These are phyloP conservation scores for Neopestalotiopsis sp. DNA, from an alignment of 2,329 filamentous ascomycete genomes.

Conservation along the genomic window DNA sequence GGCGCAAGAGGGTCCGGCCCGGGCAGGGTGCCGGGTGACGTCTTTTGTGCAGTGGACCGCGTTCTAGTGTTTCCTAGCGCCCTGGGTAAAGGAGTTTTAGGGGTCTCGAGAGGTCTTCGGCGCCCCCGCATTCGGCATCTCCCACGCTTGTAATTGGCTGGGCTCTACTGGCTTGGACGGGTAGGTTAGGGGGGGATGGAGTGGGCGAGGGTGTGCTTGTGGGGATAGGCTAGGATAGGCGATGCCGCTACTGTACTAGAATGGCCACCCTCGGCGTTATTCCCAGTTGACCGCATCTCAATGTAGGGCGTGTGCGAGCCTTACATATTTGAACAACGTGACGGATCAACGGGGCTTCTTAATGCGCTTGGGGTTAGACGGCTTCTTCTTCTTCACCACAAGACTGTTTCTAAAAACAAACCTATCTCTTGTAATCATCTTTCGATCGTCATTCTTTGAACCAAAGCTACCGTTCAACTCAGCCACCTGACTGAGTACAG, in stretches of 20 bases:
- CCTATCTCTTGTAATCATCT: background rate
- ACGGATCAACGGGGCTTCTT: background rate
- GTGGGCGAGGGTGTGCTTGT: background rate
- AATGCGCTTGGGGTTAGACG: background rate
- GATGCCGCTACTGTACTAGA: background rate
- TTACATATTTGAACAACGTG: slow-evolving; percentile 1
- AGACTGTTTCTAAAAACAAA: background rate
- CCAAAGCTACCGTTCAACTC: too few species aligned
- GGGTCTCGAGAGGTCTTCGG: background rate
- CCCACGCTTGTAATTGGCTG: background rate
- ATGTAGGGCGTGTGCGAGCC: slow-evolving; percentile 1
- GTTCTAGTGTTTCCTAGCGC: background rate
- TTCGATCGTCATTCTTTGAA: too few species aligned
- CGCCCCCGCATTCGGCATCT: background rate
- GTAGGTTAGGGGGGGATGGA: background rate
- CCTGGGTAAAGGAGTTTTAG: background rate
- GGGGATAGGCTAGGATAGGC: background rate
- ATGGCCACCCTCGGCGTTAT: slow-evolving; percentile 2
- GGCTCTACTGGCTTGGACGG: background rate
- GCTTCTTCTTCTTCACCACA: background rate
- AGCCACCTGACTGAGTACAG: too few species aligned
- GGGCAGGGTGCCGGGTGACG: background rate
- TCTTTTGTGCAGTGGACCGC: slow-evolving; percentile 1
- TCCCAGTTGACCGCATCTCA: slow-evolving; percentile 1
- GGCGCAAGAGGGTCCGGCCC: background rate